phyloP scores from a whole-genome alignment of 2,329 filamentous ascomycete genomes.

The Arthrobotrys iridis region DNA sequence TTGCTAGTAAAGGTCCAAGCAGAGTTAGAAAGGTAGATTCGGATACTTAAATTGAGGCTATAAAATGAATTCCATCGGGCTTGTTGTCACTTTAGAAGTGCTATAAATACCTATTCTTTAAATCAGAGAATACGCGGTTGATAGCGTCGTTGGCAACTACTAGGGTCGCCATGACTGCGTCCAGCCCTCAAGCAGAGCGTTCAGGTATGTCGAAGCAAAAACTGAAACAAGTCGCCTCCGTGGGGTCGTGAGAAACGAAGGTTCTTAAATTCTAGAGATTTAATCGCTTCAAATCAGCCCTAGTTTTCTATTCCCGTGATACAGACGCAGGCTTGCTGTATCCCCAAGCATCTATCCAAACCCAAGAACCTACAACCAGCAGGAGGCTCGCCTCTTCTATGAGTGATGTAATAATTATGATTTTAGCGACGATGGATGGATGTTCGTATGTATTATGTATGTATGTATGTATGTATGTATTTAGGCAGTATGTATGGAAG shows the following conservation, averaged over 20 bases:
- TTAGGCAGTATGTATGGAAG: no score
- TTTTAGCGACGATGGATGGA: no score
- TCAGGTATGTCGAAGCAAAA: neutral
- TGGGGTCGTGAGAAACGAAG: neutral
- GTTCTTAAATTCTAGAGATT: neutral
- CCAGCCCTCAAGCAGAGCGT: neutral
- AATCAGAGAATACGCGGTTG: conserved; percentile 44
- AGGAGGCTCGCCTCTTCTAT: no score
- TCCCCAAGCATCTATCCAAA: no score
- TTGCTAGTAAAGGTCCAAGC: conserved; percentile 56
- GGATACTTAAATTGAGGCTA: neutral
- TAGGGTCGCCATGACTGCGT: conserved; percentile 24
- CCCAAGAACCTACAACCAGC: no score
- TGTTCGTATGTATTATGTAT: no score
- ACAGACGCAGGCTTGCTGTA: no score
- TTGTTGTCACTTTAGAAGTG: neutral
- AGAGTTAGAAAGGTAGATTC: neutral
- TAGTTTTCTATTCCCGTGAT: no score
- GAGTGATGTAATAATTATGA: no score
- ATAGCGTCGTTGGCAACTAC: conserved; percentile 40
- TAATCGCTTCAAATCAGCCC: no score
- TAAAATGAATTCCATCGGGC: neutral
- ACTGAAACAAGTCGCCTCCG: neutral
- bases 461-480: no score
- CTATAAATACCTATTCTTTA: conserved; percentile 38